Conservation (phyloP, 345 rosid species). For the Chamaenerion angustifolium region DNA sequence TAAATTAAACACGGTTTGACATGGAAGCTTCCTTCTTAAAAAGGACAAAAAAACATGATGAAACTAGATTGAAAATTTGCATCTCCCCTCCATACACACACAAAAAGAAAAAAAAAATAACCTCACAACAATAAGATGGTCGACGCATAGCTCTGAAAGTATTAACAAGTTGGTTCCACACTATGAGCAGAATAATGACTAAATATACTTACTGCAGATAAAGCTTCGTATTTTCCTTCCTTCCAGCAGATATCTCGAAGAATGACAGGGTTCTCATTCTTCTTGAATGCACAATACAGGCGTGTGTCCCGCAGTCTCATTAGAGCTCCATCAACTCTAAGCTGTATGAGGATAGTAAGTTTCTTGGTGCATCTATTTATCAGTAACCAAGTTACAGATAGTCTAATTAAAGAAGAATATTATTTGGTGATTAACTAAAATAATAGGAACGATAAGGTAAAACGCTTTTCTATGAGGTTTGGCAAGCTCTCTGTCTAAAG, state of each 20-base stretch:
- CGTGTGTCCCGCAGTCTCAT: slow-evolving; percentile 96
- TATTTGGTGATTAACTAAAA: too few species aligned
- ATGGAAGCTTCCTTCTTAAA: too few species aligned
- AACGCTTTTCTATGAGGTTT: too few species aligned
- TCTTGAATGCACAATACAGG: slow-evolving; percentile 53
- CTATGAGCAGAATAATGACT: background rate
- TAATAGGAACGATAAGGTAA: too few species aligned
- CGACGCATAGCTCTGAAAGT: too few species aligned
- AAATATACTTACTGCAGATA: slow-evolving; percentile 48
- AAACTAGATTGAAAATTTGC: too few species aligned
- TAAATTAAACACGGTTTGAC: too few species aligned
- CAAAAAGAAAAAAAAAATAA: too few species aligned
- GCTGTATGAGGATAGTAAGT: slow-evolving; percentile 27
- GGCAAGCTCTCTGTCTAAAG: too few species aligned
- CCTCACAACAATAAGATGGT: too few species aligned
- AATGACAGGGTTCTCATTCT: slow-evolving; percentile 32
- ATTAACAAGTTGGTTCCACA: background rate
- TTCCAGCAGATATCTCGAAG: slow-evolving; percentile 92
- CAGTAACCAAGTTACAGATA: background rate
- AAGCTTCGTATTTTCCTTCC: slow-evolving; percentile 62
- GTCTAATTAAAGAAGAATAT: background rate
- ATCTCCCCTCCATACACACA: too few species aligned
- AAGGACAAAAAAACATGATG: too few species aligned
- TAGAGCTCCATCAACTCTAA: slow-evolving; percentile 91
- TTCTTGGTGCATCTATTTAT: background rate